Percentiles rank a stretch among this genome's conserved stretches.
These are phyloP conservation scores for Trebouxia sp. DNA, from an alignment of 139 green algal genomes.

Conservation along the genomic window DNA sequence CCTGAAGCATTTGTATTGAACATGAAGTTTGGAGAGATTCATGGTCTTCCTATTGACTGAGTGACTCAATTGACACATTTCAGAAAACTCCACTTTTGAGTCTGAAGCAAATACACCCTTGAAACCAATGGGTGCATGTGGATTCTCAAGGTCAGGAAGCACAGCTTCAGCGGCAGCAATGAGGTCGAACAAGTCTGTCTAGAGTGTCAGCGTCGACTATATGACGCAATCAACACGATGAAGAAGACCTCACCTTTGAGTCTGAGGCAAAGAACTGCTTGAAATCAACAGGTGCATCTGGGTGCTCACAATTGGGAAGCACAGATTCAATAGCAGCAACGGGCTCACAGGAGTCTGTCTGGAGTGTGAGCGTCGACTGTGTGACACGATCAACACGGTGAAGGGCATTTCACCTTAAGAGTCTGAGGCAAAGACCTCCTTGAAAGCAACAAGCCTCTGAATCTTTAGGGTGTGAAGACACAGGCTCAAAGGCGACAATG, in stretches of 20 bases:
- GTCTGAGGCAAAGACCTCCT: constrained; percentile 34
- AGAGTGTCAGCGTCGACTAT: neutral
- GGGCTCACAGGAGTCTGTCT: constrained; percentile 18
- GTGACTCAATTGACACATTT: no score
- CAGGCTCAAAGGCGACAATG: constrained; percentile 36
- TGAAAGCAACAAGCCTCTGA: constrained; percentile 1
- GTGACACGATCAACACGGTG: neutral
- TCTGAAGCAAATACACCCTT: neutral
- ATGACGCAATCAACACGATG: neutral
- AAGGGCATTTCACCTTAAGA: no score
- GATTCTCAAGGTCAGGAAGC: neutral
- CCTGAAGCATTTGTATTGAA: no score
- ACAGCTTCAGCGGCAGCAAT: neutral
- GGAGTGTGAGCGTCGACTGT: neutral
- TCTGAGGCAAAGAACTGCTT: constrained; percentile 38
- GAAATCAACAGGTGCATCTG: constrained; percentile 24
- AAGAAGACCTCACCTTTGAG: no score
- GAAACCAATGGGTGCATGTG: neutral
- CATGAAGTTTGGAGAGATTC: no score
- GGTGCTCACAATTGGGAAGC: constrained; percentile 34
- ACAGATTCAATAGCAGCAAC: constrained; percentile 41
- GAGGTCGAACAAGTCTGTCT: neutral
- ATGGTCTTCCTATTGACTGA: no score
- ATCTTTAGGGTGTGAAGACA: constrained; percentile 33
- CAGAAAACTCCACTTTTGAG: no score